Base-by-base conservation (phyloP, 208 protist genomes). In the Phytomonas francai region DNA sequence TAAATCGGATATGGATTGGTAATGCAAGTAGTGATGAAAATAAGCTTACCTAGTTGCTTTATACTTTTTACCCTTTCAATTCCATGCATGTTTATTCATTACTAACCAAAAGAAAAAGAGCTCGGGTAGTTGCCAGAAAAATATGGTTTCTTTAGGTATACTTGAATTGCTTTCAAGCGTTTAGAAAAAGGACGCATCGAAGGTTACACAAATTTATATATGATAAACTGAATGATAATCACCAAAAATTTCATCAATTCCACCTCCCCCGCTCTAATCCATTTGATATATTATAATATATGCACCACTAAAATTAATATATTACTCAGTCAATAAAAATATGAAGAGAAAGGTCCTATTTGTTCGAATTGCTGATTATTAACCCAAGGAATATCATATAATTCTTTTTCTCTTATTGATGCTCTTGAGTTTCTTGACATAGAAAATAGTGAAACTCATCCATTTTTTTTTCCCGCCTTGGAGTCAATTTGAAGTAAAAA, bases 1-100 rank as follows among this genome's bases (percentile, higher is more conserved):
- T 54, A 49, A 25, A 25, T 54, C 45, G 2, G 45, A 12, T 54
- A 25, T 25, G 16, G 91, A n/a, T 83, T 70, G 9, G 83, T 91
- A 56, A 83, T 68, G 63, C 83, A 87, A 36, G 80, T 84, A 9
- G 80, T 83, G 51, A 67, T 73, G n/a, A 80, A 68, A 51, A 81
- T 80, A 61, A 86, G 63, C 61, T 84, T 81, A 65, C 74, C 77
- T 22, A 79, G 57, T 11, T 74, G 59, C 36, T 76, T 83, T 71
- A 83, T 85, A 54, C 6, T 54, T 54, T 25, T 5, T 54, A 25
- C 19, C 11, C 45, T 22, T 54, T 25, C 45, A 54, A 54, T 54
- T 54, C 8, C 25, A 6, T 25, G 6, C 19, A 6, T 54, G 45
- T 22, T 5, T 54, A 54, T 25, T 54, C 6, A 25, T 0, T 25